Percentiles rank a stretch among this genome's conserved stretches.
Evolutionary conservation across 441 rosid genomes (phyloP).

Genomic region (Gossypium schwendimanii): DNA sequence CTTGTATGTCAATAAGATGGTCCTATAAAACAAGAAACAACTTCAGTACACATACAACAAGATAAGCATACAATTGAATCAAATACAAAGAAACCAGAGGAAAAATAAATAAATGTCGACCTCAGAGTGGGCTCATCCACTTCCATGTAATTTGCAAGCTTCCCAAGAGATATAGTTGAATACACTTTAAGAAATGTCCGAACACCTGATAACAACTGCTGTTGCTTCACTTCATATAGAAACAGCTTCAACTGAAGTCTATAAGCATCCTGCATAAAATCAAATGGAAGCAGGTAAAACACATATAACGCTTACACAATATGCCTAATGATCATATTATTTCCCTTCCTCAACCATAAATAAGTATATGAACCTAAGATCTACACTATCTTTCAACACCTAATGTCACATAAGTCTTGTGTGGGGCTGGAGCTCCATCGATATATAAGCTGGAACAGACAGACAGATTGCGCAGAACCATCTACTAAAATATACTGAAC

Average conservation of each 20-base stretch:
- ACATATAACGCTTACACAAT: neutral
- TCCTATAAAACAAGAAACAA: constrained; percentile 35
- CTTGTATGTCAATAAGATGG: constrained; percentile 76
- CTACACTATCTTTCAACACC: neutral
- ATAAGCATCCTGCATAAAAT: constrained; percentile 64
- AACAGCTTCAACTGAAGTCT: constrained; percentile 88
- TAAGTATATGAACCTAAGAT: neutral
- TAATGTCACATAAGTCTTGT: neutral
- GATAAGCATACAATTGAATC: neutral
- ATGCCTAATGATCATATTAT: neutral
- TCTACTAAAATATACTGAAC: neutral
- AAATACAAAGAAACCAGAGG: neutral
- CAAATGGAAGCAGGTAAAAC: neutral
- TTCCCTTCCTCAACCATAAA: neutral
- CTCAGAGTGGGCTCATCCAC: constrained; percentile 84
- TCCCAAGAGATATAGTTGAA: constrained; percentile 70
- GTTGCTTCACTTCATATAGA: constrained; percentile 91
- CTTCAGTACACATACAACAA: constrained; percentile 5
- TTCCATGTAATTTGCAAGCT: constrained; percentile 89
- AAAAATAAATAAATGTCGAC: constrained; percentile 22
- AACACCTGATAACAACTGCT: constrained; percentile 68
- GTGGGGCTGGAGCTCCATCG: neutral
- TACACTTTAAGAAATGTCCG: constrained; percentile 77
- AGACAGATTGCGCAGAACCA: neutral
- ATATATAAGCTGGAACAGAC: neutral